Percentiles rank a stretch among this genome's conserved stretches.
Conservation (phyloP, 495 filamentous ascomycete genomes). For the Penicillium waksmanii region DNA sequence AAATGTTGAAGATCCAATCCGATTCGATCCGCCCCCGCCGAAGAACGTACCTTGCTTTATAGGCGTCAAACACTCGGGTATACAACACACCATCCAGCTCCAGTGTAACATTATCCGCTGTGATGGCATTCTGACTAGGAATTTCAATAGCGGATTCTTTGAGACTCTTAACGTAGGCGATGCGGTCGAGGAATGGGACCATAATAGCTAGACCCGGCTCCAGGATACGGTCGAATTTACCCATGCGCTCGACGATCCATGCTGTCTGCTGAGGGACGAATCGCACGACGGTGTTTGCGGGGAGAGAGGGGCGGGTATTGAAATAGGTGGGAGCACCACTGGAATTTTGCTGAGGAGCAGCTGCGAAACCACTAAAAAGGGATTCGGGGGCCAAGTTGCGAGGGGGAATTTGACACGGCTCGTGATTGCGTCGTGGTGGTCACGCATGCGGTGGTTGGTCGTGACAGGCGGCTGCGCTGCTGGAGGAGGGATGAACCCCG, state of each 20-base stretch:
- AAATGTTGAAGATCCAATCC: not conserved
- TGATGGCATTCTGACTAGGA: constrained; percentile 94
- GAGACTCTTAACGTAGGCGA: constrained; percentile 95
- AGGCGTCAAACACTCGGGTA: constrained; percentile 94
- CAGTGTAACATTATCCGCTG: constrained; percentile 95
- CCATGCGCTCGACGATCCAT: constrained; percentile 99
- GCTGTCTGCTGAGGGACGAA: constrained; percentile 99
- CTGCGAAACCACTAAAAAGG: constrained; percentile 27
- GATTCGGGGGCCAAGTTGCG: constrained; percentile 41
- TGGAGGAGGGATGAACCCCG: constrained; percentile 27
- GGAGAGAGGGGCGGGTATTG: constrained; percentile 66
- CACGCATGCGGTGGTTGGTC: constrained; percentile 26
- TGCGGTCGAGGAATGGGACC: constrained; percentile 89
- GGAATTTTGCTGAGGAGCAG: constrained; percentile 25
- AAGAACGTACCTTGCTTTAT: constrained; percentile 81
- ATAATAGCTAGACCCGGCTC: constrained; percentile 89
- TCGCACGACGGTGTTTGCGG: constrained; percentile 91
- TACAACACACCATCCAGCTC: constrained; percentile 96
- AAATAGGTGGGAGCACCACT: constrained; percentile 51
- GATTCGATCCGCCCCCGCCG: not conserved
- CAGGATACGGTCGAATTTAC: constrained; percentile 89
- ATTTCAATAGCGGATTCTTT: constrained; percentile 98
- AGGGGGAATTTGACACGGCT: constrained; percentile 39
- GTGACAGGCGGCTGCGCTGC: constrained; percentile 26
- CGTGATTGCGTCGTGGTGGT: constrained; percentile 35